Percentiles rank a stretch among this genome's conserved stretches.
These are phyloP conservation scores for Phylloporus sp. DNA, from an alignment of 768 basidiomycete species.

Conservation along the genomic window DNA sequence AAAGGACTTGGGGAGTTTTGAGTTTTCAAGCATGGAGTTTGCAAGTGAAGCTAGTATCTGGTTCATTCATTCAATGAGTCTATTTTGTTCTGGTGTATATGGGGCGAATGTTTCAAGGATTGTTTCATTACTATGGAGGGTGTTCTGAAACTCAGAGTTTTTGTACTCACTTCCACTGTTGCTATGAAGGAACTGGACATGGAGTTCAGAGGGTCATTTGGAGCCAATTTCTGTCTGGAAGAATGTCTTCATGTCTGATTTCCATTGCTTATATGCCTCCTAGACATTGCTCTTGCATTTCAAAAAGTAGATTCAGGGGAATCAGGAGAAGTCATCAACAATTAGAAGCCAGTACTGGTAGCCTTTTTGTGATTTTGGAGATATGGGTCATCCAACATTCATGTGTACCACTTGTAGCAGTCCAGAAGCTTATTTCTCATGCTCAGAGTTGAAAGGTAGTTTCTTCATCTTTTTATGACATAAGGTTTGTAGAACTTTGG, in stretches of 20 bases:
- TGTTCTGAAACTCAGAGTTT: not conserved
- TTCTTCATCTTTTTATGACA: not conserved
- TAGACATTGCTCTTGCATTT: not conserved
- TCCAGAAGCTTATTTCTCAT: not conserved
- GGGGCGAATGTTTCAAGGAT: not conserved
- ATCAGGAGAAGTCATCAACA: not conserved
- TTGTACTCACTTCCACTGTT: not conserved
- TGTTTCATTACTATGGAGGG: not conserved
- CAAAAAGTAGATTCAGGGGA: not conserved
- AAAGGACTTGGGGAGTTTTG: not conserved
- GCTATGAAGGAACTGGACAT: not conserved
- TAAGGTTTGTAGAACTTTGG: not conserved
- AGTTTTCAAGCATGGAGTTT: not conserved
- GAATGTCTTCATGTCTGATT: not conserved
- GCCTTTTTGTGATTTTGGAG: not conserved
- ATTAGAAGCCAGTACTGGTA: not conserved
- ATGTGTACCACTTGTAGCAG: not conserved
- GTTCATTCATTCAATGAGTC: not conserved
- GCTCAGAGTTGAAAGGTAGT: not conserved
- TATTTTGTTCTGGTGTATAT: not conserved
- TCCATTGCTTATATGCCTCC: not conserved
- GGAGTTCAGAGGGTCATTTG: not conserved
- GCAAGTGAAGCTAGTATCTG: not conserved
- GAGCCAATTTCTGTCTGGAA: not conserved
- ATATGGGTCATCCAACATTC: not conserved